phyloP scores from a whole-genome alignment of 495 filamentous ascomycete species.

The Lepidopterella palustris region DNA sequence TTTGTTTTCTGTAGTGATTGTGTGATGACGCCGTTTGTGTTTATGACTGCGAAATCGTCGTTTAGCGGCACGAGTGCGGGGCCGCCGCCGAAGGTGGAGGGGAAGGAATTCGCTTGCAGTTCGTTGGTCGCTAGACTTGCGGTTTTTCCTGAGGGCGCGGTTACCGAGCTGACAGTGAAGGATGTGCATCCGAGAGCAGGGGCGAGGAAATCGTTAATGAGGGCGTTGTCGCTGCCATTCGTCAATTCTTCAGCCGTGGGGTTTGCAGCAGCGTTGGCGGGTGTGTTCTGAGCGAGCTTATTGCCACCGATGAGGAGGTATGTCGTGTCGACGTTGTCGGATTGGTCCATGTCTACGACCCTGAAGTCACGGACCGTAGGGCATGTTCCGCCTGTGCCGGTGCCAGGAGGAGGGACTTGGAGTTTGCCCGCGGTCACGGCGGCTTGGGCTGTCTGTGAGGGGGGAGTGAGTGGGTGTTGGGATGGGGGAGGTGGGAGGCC shows the following conservation, averaged over 20 bases:
- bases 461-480: neutral
- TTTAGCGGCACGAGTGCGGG: neutral
- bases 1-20: neutral
- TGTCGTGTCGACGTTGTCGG: neutral
- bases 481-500: neutral
- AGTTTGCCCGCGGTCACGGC: neutral
- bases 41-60: neutral
- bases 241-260: neutral
- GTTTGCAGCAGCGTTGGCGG: neutral
- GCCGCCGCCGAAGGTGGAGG: no score
- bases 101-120: neutral
- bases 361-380: neutral
- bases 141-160: neutral
- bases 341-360: neutral
- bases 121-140: neutral
- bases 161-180: neutral
- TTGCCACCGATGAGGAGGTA: neutral
- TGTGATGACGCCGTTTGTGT: neutral
- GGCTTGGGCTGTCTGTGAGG: neutral
- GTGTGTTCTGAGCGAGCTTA: neutral
- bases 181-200: neutral
- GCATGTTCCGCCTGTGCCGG: neutral
- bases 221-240: neutral
- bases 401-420: neutral
- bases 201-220: neutral